A percentile compares a stretch with the other conserved stretches of the same genome.
Evolutionary conservation across 306 rosid species (phyloP).

Genomic region (Ormosia emarginata): DNA sequence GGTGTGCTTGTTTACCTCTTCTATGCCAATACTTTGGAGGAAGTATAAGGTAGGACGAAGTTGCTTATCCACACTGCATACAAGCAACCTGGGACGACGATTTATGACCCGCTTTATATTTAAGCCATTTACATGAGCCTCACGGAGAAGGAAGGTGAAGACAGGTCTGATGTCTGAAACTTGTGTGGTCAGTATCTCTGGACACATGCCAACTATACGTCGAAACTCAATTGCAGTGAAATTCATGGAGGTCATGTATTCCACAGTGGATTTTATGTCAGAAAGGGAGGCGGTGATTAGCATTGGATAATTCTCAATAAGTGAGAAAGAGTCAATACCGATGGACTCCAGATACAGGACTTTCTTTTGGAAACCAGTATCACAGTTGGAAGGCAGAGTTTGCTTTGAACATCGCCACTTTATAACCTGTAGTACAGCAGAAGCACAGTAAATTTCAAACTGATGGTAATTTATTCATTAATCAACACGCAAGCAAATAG

Average conservation of each 20-base stretch:
- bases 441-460: slow-evolving; percentile 12
- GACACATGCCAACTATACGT: slow-evolving; percentile 76
- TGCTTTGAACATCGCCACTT: slow-evolving; percentile 53
- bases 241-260: slow-evolving; percentile 51
- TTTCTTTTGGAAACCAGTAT: slow-evolving; percentile 54
- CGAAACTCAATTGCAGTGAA: slow-evolving; percentile 62
- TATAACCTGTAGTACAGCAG: slow-evolving; percentile 33
- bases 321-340: slow-evolving; percentile 71
- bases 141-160: slow-evolving; percentile 75
- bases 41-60: slow-evolving; percentile 92
- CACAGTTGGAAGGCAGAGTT: slow-evolving; percentile 23
- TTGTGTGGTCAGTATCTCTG: slow-evolving; percentile 59
- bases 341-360: slow-evolving; percentile 78
- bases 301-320: slow-evolving; percentile 62
- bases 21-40: slow-evolving; percentile 81
- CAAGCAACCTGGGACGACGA: slow-evolving; percentile 84
- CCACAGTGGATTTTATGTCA: slow-evolving; percentile 61
- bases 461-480: background rate
- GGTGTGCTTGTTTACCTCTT: slow-evolving; percentile 65
- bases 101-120: slow-evolving; percentile 57
- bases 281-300: slow-evolving; percentile 50
- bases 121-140: slow-evolving; percentile 53
- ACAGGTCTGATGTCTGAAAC: slow-evolving; percentile 57
- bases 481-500: background rate
- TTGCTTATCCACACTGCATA: slow-evolving; percentile 54